These are phyloP conservation scores for Exophiala sp. DNA, from an alignment of 2,329 filamentous ascomycete species.

Conservation along the genomic window DNA sequence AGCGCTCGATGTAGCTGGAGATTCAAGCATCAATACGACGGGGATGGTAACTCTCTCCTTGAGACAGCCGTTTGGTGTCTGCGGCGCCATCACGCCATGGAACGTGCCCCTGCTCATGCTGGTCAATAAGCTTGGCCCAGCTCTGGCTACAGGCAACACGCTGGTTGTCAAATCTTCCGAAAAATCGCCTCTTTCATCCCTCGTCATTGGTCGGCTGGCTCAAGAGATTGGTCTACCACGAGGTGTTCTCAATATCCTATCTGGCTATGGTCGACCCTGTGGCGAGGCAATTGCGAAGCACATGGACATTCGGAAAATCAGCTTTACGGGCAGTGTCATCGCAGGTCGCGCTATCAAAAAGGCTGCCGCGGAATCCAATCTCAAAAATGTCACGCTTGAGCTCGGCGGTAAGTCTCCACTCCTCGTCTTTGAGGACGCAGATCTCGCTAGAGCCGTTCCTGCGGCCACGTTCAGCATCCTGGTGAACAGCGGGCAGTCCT, in stretches of 20 bases:
- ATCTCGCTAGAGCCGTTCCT: conserved; percentile 39
- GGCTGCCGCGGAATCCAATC: conserved; percentile 32
- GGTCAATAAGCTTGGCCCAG: conserved; percentile 52
- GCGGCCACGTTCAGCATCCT: conserved; percentile 57
- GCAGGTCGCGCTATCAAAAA: conserved; percentile 33
- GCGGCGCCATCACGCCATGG: conserved; percentile 78
- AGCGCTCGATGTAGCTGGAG: conserved; percentile 82
- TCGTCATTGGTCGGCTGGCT: conserved; percentile 59
- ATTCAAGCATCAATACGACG: conserved; percentile 69
- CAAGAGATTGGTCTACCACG: conserved; percentile 55
- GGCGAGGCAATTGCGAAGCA: conserved; percentile 47
- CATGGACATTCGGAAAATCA: conserved; percentile 33
- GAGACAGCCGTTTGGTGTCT: conserved; percentile 71
- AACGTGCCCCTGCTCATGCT: conserved; percentile 50
- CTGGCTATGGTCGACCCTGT: conserved; percentile 55
- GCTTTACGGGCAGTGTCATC: conserved; percentile 33
- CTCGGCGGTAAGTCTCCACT: conserved; percentile 37
- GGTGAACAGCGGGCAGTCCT: conserved; percentile 57
- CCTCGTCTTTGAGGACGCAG: conserved; percentile 36
- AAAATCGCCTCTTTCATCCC: conserved; percentile 33
- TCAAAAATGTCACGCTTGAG: conserved; percentile 37
- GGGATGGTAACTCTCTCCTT: conserved; percentile 75
- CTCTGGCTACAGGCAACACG: conserved; percentile 54
- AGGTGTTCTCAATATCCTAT: conserved; percentile 59
- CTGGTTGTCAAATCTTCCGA: conserved; percentile 55